These are phyloP conservation scores for Leptographium flavum DNA, from an alignment of 2,329 filamentous ascomycete genomes.

Conservation along the genomic window DNA sequence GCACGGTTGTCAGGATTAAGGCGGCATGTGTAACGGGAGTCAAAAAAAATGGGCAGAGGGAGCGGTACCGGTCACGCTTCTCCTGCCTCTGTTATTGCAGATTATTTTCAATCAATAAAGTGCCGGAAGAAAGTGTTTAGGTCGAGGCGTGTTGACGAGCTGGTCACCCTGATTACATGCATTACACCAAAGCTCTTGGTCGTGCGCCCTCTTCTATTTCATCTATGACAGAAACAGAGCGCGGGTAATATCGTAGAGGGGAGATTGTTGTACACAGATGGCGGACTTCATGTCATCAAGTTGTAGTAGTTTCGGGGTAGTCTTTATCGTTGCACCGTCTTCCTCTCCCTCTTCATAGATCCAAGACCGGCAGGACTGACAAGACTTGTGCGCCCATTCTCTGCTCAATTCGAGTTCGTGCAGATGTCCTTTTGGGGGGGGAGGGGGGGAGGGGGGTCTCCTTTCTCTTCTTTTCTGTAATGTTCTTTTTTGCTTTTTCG, in stretches of 20 bases:
- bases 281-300: background rate
- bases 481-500: background rate
- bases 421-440: background rate
- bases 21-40: background rate
- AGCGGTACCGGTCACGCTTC: background rate
- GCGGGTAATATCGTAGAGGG: constrained; percentile 7
- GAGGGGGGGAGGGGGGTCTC: too few relatives aligned
- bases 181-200: too few relatives aligned
- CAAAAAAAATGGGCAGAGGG: background rate
- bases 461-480: constrained; percentile 4
- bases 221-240: constrained; percentile 11
- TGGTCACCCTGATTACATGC: too few relatives aligned
- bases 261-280: constrained; percentile 6
- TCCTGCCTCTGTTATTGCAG: background rate
- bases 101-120: background rate
- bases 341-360: background rate
- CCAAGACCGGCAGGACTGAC: too few relatives aligned
- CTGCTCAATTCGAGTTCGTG: too few relatives aligned
- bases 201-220: constrained; percentile 9
- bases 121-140: background rate
- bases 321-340: background rate
- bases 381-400: too few relatives aligned
- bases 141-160: too few relatives aligned
- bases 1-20: background rate
- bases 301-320: background rate